phyloP scores from a whole-genome alignment of 805 yeast species.

The Yarrowia keelungensis region DNA sequence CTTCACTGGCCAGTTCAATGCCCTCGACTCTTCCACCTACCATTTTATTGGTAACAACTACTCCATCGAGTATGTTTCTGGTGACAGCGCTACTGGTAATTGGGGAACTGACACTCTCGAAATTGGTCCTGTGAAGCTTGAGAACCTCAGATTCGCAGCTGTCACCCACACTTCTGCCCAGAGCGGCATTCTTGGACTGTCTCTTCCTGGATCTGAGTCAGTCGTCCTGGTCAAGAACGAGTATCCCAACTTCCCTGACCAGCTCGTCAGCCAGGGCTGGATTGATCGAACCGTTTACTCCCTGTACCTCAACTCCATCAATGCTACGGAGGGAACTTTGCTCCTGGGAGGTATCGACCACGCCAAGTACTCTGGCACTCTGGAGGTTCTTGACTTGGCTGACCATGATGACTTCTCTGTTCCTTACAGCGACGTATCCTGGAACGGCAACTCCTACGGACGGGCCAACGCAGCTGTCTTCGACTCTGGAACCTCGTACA shows the following conservation, averaged over 20 bases:
- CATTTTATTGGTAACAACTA: constrained; percentile 43
- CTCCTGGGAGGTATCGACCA: constrained; percentile 55
- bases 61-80: constrained; percentile 50
- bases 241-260: constrained; percentile 45
- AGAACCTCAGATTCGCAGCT: constrained; percentile 42
- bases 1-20: constrained; percentile 27
- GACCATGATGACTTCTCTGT: constrained; percentile 43
- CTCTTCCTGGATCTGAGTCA: constrained; percentile 41
- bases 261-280: constrained; percentile 50
- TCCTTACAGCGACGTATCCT: constrained; percentile 28
- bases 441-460: constrained; percentile 15
- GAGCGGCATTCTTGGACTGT: constrained; percentile 42
- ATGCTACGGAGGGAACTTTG: constrained; percentile 49
- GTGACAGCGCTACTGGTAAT: constrained; percentile 52
- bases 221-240: constrained; percentile 6
- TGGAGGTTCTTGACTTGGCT: constrained; percentile 46
- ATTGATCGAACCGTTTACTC: constrained; percentile 55
- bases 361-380: constrained; percentile 52
- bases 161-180: constrained; percentile 17
- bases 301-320: constrained; percentile 51
- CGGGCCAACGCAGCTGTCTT: constrained; percentile 52
- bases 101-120: constrained; percentile 68
- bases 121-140: constrained; percentile 57
- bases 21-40: constrained; percentile 44
- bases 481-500: constrained; percentile 64